Evolutionary conservation across 2,329 filamentous ascomycete species (phyloP).

Genomic region (Pseudogymnoascus sp.): DNA sequence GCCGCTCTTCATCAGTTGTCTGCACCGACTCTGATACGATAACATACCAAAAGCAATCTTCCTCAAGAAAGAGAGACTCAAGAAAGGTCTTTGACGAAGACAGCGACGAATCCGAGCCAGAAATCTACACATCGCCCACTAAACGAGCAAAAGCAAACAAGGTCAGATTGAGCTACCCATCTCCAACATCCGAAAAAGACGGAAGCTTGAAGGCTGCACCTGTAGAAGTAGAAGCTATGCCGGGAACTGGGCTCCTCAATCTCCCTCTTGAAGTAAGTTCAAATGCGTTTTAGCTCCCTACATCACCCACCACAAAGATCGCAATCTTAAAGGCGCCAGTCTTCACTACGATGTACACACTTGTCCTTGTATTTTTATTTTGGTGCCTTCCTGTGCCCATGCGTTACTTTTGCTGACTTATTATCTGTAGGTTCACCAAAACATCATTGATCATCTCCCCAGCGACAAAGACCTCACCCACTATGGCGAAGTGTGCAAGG

Average conservation of each 20-base stretch:
- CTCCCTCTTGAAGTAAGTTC: not conserved
- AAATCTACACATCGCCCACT: not conserved
- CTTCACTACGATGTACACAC: not conserved
- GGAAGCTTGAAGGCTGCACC: not conserved
- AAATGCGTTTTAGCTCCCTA: not conserved
- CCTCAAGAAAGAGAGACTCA: not conserved
- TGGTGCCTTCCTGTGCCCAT: not conserved
- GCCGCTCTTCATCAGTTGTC: not conserved
- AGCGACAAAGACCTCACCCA: constrained; percentile 35
- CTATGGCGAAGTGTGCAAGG: constrained; percentile 34
- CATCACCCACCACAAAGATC: not conserved
- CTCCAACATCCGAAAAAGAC: not conserved
- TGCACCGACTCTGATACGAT: not conserved
- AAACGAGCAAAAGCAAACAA: not conserved
- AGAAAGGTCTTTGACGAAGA: not conserved
- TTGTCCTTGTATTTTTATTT: not conserved
- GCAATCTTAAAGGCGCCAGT: not conserved
- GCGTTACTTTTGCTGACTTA: not conserved
- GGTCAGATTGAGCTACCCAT: not conserved
- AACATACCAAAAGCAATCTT: not conserved
- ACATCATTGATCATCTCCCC: constrained; percentile 21
- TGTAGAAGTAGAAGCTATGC: not conserved
- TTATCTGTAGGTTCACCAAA: constrained; percentile 24
- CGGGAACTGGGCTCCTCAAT: not conserved
- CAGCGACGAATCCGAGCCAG: not conserved